Conservation (phyloP, 768 basidiomycete genomes). For the Podaxis carcinomalis region DNA sequence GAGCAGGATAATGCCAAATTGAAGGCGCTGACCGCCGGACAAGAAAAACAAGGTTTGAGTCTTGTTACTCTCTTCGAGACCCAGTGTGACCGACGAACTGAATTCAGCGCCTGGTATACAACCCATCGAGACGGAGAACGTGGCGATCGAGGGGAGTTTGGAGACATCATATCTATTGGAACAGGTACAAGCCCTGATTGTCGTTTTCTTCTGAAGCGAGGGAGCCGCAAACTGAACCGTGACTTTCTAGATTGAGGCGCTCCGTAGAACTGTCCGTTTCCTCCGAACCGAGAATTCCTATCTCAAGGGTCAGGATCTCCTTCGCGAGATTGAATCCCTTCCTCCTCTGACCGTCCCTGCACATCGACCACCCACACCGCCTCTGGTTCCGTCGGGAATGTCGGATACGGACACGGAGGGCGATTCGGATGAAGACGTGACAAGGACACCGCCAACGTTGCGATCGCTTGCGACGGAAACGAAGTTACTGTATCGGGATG, state of each 20-base stretch:
- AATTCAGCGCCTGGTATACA: constrained; percentile 41
- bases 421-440: constrained; percentile 34
- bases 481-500: constrained; percentile 83
- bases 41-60: constrained; percentile 66
- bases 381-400: constrained; percentile 56
- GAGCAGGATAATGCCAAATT: constrained; percentile 88
- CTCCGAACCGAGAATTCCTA: constrained; percentile 92
- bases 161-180: constrained; percentile 88
- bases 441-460: constrained; percentile 41
- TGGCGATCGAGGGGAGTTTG: constrained; percentile 71
- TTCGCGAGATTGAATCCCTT: constrained; percentile 74
- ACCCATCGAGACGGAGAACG: constrained; percentile 52
- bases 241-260: constrained; percentile 68
- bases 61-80: neutral
- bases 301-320: constrained; percentile 88
- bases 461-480: constrained; percentile 77
- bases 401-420: constrained; percentile 64
- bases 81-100: neutral
- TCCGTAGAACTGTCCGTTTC: constrained; percentile 90
- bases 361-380: constrained; percentile 55
- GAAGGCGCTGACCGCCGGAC: constrained; percentile 59
- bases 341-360: constrained; percentile 55
- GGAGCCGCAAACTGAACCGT: constrained; percentile 5
- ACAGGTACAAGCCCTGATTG: constrained; percentile 48
- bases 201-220: neutral